Percentiles rank a stretch among this genome's conserved stretches.
Evolutionary conservation across 352 stramenopile genomes (phyloP).

Genomic region (Globisporangium nodosum): DNA sequence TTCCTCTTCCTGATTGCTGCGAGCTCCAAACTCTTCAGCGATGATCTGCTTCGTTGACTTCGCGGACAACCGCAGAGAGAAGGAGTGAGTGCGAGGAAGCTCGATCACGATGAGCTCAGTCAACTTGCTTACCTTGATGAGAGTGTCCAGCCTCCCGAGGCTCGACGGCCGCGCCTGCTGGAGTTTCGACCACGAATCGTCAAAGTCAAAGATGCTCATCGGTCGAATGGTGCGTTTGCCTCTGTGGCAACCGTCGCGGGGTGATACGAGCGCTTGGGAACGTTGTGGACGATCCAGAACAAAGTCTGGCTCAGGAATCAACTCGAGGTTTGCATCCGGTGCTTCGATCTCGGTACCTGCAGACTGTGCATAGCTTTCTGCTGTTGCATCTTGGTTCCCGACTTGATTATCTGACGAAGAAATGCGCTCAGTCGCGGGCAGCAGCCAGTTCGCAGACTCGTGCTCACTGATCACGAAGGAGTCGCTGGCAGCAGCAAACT

Average conservation of each 20-base stretch:
- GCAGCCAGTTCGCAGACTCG: not conserved
- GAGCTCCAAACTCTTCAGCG: slow-evolving; percentile 4
- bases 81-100: not conserved
- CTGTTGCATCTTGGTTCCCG: not conserved
- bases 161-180: slow-evolving; percentile 6
- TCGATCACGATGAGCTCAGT: not conserved
- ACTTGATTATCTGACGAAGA: not conserved
- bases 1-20: slow-evolving; percentile 8
- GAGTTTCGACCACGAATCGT: slow-evolving; percentile 9
- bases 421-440: not conserved
- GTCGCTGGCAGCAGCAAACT: not conserved
- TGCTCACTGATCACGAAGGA: not conserved
- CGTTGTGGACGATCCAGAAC: slow-evolving; percentile 2
- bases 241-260: not conserved
- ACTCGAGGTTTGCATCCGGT: not conserved
- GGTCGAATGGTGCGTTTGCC: not conserved
- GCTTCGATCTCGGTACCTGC: not conserved
- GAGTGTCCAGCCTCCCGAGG: slow-evolving; percentile 3
- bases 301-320: slow-evolving; percentile 2
- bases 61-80: not conserved
- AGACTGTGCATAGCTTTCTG: not conserved
- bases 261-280: not conserved
- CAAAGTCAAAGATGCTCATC: slow-evolving; percentile 13
- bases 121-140: slow-evolving; percentile 8
- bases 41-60: slow-evolving; percentile 9